Conservation (phyloP, 2,329 filamentous ascomycete species). For the Calonectria leucothoes region DNA sequence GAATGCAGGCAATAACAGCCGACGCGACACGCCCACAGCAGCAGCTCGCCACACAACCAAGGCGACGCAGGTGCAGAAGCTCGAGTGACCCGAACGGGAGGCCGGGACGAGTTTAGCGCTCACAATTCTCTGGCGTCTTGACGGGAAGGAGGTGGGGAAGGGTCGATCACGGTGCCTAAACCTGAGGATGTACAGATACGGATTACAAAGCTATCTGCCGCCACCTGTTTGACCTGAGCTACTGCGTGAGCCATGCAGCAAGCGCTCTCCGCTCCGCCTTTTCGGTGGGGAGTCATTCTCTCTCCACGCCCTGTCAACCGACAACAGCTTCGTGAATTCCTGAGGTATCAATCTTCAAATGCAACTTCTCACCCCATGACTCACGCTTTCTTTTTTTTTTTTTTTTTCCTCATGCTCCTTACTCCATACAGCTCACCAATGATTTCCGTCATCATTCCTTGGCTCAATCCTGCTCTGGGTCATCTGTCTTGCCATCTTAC, state of each 20-base stretch:
- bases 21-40: not conserved
- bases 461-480: not conserved
- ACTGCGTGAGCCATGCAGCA: not conserved
- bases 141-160: constrained; percentile 14
- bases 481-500: not conserved
- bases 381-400: not conserved
- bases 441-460: not conserved
- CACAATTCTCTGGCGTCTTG: not conserved
- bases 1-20: not conserved
- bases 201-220: not conserved
- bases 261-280: not conserved
- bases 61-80: not conserved
- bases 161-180: not conserved
- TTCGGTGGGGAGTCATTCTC: not conserved
- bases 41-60: not conserved
- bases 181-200: not conserved
- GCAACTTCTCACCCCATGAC: not conserved
- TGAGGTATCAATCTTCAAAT: not conserved
- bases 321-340: not conserved
- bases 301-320: not conserved
- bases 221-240: not conserved
- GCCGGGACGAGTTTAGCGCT: constrained; percentile 5
- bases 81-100: not conserved
- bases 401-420: too few species aligned
- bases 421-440: too few species aligned